A percentile compares a stretch with the other conserved stretches of the same genome.
These are phyloP conservation scores for Filobasidium floriforme DNA, from an alignment of 768 basidiomycete species.

Conservation along the genomic window DNA sequence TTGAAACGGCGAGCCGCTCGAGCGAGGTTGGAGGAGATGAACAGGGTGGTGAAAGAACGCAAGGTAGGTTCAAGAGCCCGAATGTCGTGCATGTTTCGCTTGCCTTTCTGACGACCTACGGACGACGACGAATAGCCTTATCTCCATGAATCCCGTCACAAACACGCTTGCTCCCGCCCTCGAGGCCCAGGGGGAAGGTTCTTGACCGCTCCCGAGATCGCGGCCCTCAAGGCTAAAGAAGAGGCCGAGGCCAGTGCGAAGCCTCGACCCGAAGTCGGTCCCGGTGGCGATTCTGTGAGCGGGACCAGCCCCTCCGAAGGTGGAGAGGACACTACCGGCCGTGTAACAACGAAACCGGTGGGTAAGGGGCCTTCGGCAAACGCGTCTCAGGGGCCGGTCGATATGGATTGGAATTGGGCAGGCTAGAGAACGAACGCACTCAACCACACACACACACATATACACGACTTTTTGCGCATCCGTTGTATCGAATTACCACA, in stretches of 20 bases:
- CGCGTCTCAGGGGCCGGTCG: neutral
- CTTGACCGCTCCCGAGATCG: constrained; percentile 88
- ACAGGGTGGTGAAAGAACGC: constrained; percentile 80
- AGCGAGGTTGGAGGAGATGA: constrained; percentile 85
- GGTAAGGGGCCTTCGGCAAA: neutral
- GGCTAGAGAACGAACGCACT: neutral
- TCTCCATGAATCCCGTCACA: constrained; percentile 94
- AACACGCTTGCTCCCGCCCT: constrained; percentile 94
- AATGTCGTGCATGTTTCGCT: constrained; percentile 5
- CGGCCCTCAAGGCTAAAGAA: constrained; percentile 37
- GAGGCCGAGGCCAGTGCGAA: neutral
- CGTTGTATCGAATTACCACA: neutral
- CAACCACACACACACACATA: no score
- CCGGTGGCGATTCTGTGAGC: constrained; percentile 3
- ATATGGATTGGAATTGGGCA: constrained; percentile 10
- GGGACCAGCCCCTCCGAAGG: constrained; percentile 5
- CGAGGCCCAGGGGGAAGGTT: constrained; percentile 96
- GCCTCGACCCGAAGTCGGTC: neutral
- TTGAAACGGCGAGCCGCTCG: constrained; percentile 87
- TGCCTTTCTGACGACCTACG: neutral
- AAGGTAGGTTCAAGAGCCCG: constrained; percentile 55
- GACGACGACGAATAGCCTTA: constrained; percentile 60
- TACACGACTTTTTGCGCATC: neutral
- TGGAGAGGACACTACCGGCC: neutral
- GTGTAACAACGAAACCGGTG: neutral